Evolutionary conservation across 257 asterid genomes (phyloP).

Genomic region (Fraxinus americana): DNA sequence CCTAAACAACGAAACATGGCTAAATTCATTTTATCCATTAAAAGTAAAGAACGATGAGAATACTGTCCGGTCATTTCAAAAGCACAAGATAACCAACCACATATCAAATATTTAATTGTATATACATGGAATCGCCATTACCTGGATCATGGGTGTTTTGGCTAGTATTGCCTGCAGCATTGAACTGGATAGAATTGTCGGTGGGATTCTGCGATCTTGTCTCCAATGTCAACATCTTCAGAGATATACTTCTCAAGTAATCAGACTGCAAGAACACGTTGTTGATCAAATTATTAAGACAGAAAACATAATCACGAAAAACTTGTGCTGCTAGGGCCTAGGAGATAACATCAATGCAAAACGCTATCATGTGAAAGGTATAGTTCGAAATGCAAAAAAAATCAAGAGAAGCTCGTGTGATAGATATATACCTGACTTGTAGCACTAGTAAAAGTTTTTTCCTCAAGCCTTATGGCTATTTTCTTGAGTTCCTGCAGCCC

Average conservation of each 20-base stretch:
- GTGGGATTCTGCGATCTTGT: slow-evolving; percentile 62
- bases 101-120: background rate
- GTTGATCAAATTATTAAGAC: slow-evolving; percentile 9
- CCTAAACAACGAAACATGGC: slow-evolving; percentile 13
- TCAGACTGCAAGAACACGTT: slow-evolving; percentile 57
- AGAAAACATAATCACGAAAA: background rate
- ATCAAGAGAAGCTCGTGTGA: slow-evolving; percentile 17
- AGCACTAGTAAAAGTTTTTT: slow-evolving; percentile 68
- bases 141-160: slow-evolving; percentile 68
- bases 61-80: background rate
- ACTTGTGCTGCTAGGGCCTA: background rate
- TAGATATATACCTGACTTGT: slow-evolving; percentile 63
- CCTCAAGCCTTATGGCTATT: slow-evolving; percentile 83
- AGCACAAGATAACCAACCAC: background rate
- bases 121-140: slow-evolving; percentile 27
- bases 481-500: slow-evolving; percentile 78
- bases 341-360: background rate
- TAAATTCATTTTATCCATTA: background rate
- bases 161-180: slow-evolving; percentile 52
- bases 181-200: slow-evolving; percentile 51
- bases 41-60: background rate
- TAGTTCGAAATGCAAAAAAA: slow-evolving; percentile 13
- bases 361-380: background rate
- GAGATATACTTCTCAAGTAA: slow-evolving; percentile 75
- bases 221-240: slow-evolving; percentile 88